Base-by-base conservation (phyloP, 2,329 filamentous ascomycete genomes). In the Diaporthe ilicicola region DNA sequence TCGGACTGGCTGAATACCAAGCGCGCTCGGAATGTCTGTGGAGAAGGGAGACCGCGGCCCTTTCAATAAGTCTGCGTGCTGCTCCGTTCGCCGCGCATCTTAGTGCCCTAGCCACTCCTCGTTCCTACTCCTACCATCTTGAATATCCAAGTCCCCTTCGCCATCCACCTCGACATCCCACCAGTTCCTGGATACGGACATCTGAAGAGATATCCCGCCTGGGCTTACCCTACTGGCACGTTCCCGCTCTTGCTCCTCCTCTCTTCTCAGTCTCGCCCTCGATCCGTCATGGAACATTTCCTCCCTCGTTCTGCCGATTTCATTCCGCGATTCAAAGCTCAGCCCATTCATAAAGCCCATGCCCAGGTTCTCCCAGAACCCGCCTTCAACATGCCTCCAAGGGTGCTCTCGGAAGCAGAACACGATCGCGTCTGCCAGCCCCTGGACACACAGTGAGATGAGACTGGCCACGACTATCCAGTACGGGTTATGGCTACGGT, bases 361-460 rank as follows among this genome's bases (percentile, higher is more conserved):
- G 29, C 70, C 75, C 53, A 82, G 69, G 9, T 73, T 69, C 42
- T 74, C 76, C 77, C 79, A 80, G 70, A 82, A 80, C 3, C 78
- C 77, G 68, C 76, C 78, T 15, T 73, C 77, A 61, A 89, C 86
- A 70, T 90, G 84, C 54, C 83, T 82, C 92, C 92, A 95, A 0
- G 93, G 93, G 77, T 89, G 89, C 79, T 95, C 93, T 54, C 92
- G 87, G 37, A 88, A 82, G 37, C 86, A 87, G 79, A 95, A 95
- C 27, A 95, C 85, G 69, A 87, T 79, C 72, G 90, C 90, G 77
- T 95, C 91, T 1, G 90, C 89, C 1, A 89, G 84, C 2, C 92
- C 92, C 79, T 94, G 92, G 44, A 88, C 83, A 56, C 86, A 88
- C 39, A 94, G 78, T 75, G 86, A 92, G 59, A 90, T 81, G 4